Conservation (phyloP, 2,329 filamentous ascomycete species). For the Beauveria scarabaeidicola region DNA sequence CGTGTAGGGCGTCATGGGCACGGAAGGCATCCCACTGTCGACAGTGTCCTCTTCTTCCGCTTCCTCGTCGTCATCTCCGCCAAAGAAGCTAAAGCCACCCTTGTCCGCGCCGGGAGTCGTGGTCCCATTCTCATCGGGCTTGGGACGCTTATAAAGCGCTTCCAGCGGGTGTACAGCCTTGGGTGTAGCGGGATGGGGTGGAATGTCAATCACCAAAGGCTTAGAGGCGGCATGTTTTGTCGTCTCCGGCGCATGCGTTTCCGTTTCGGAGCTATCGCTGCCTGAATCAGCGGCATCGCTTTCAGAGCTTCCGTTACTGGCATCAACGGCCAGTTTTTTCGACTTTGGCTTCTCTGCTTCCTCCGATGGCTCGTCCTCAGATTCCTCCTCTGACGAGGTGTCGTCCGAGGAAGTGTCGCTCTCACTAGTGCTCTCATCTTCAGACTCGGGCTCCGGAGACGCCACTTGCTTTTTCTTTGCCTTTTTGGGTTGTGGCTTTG, state of each 20-base stretch:
- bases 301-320: slow-evolving; percentile 15
- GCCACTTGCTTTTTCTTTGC: slow-evolving; percentile 15
- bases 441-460: slow-evolving; percentile 16
- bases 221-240: slow-evolving; percentile 33
- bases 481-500: slow-evolving; percentile 19
- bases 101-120: slow-evolving; percentile 32
- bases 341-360: slow-evolving; percentile 10
- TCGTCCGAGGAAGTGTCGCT: slow-evolving; percentile 28
- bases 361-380: slow-evolving; percentile 14
- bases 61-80: slow-evolving; percentile 36
- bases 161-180: slow-evolving; percentile 73
- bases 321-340: slow-evolving; percentile 18
- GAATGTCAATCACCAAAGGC: slow-evolving; percentile 48
- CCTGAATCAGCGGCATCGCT: slow-evolving; percentile 10
- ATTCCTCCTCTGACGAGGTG: slow-evolving; percentile 15
- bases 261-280: slow-evolving; percentile 18
- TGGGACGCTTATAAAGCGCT: slow-evolving; percentile 75
- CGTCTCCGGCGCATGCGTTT: slow-evolving; percentile 13
- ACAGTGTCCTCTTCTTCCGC: slow-evolving; percentile 23
- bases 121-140: slow-evolving; percentile 32
- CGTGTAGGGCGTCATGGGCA: slow-evolving; percentile 76
- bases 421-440: slow-evolving; percentile 31
- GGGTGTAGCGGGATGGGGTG: slow-evolving; percentile 37
- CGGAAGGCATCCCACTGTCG: slow-evolving; percentile 21
- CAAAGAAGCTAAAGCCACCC: slow-evolving; percentile 70